These are phyloP conservation scores for Meyerozyma athensensis DNA, from an alignment of 1,139 yeast genomes.

Conservation along the genomic window DNA sequence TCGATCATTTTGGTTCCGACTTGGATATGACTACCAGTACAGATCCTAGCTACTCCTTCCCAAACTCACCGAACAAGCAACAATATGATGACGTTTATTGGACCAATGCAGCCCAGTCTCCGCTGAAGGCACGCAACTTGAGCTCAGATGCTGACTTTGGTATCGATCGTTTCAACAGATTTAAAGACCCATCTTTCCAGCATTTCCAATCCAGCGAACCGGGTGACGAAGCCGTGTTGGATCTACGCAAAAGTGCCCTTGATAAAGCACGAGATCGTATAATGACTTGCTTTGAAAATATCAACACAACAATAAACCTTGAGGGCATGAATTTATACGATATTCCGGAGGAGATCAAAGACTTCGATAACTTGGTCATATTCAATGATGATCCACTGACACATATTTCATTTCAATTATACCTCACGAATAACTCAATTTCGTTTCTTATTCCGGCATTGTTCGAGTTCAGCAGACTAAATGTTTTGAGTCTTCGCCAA, in stretches of 20 bases:
- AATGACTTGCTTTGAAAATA: conserved; percentile 38
- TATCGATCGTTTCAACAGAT: conserved; percentile 41
- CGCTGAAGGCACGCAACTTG: conserved; percentile 6
- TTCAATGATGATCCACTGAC: conserved; percentile 26
- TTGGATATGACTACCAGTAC: conserved; percentile 11
- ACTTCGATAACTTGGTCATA: conserved; percentile 45
- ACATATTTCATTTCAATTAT: conserved; percentile 36
- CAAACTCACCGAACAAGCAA: neutral
- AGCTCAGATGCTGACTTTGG: conserved; percentile 48
- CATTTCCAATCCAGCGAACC: conserved; percentile 29
- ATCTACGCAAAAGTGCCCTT: conserved; percentile 12
- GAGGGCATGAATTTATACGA: conserved; percentile 38
- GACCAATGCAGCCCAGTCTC: conserved; percentile 5
- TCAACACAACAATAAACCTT: conserved; percentile 33
- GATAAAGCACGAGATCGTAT: conserved; percentile 30
- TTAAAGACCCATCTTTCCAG: conserved; percentile 24
- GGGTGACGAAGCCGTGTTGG: conserved; percentile 12
- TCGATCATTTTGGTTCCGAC: conserved; percentile 20
- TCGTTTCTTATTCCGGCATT: conserved; percentile 45
- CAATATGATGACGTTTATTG: neutral
- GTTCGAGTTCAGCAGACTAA: conserved; percentile 45
- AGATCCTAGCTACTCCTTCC: neutral
- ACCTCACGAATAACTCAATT: conserved; percentile 48
- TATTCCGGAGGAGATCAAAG: conserved; percentile 54
- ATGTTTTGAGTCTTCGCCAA: conserved; percentile 51